Evolutionary conservation across 2,329 filamentous ascomycete species (phyloP), one percentile per base, ranked within the genome.

Genomic region (Cladophialophora immunda): DNA sequence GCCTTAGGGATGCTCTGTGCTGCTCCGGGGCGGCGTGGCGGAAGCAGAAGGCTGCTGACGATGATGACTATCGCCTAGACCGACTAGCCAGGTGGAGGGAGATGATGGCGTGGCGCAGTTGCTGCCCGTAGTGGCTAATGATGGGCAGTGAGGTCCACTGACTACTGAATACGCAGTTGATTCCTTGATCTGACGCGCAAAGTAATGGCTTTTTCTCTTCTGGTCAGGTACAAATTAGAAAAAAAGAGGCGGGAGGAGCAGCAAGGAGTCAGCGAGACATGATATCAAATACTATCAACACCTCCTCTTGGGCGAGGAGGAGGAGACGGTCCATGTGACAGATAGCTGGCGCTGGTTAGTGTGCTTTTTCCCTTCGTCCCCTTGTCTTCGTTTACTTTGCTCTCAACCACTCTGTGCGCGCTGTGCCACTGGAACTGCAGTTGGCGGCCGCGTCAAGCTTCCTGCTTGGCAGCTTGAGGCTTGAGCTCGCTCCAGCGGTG

Each of bases 91-190:
- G 32, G 38, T 52, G 22, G 27, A 50, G 45, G 45, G 34, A 25
- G 30, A 32, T 65, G 58, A 56, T 41, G 52, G 58, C 62, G 66
- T 68, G 66, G 66, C 66, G 66, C 66, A 68, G 66, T 50, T 59
- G 38, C 27, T 36, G 47, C 22, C 4, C 15, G 29, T 34, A 61
- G 64, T 66, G 64, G 64, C 64, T 62, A 27, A 36, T 56, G 58
- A 41, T 53, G 27, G 47, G 29, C 53, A 58, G 56, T 22, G 22
- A 25, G 58, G 50, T 61, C 60, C 60, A 62, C 60, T 56, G 22
- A 32, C 29, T 38, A 41, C 52, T 56, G 22, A 32, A 38, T 38
- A 41, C 52, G 57, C 58, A 13, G 38, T 38, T 25, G 27, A 36
- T 25, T 52, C 15, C 45, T 27, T 53, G 45, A 50, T 50, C 45